These are phyloP conservation scores for Ceratobasidium theobromae DNA, from an alignment of 1,284 basidiomycete genomes.

Conservation along the genomic window DNA sequence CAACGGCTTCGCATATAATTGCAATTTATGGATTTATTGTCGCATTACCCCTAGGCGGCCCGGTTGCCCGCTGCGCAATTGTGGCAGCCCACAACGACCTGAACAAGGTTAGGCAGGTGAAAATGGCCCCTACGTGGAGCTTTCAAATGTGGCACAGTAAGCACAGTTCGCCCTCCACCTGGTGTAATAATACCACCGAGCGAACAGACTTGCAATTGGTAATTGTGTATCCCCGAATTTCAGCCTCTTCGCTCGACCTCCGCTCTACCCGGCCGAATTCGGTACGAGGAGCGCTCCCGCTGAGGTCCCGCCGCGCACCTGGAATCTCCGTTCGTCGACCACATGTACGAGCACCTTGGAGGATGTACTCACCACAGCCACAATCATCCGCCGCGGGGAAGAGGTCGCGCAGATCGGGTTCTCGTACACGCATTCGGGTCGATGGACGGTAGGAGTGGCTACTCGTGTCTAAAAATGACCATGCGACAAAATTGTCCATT, in stretches of 20 bases:
- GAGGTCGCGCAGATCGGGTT: background rate
- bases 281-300: background rate
- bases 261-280: background rate
- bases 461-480: background rate
- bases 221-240: constrained; percentile 16
- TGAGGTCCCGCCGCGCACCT: background rate
- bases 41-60: background rate
- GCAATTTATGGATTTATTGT: background rate
- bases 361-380: constrained; percentile 2
- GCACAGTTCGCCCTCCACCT: background rate
- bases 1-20: background rate
- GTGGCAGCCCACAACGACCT: background rate
- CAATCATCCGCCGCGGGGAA: constrained; percentile 11
- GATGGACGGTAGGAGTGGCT: background rate
- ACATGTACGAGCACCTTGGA: background rate
- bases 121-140: background rate
- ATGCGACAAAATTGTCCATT: background rate
- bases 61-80: background rate
- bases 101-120: no score
- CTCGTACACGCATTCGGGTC: background rate
- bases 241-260: constrained; percentile 19
- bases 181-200: background rate
- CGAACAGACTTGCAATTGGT: background rate
- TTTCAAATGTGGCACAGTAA: background rate
- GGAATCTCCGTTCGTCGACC: background rate